Base-by-base conservation (phyloP, 2,329 filamentous ascomycete species). In the Chlorencoelia australis region DNA sequence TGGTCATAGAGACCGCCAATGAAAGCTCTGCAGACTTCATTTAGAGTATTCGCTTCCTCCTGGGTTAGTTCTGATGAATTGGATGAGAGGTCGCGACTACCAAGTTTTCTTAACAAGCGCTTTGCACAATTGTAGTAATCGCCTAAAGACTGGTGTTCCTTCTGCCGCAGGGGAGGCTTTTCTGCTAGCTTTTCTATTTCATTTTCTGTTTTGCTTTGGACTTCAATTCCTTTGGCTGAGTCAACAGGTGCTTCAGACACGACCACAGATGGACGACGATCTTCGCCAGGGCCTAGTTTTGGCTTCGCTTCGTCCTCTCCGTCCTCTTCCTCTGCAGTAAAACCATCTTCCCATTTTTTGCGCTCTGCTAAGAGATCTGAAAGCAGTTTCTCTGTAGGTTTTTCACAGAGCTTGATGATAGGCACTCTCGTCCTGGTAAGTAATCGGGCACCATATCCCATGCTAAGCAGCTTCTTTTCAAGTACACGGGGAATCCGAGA, bases 391-490 rank as follows among this genome's bases (percentile, higher is more conserved):
- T 68, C 59, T 0, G 72, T 68, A 2, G 86, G 86, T 27, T 63
- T 71, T 55, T 89, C 71, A 51, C 86, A 94, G 11, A 94, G 68
- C 54, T 93, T 91, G 55, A 94, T 79, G 46, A 94, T 93, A 0
- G 87, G 85, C 3, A 94, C 81, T 43, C 86, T 71, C 2, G 86
- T 91, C 36, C 77, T 74, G 2, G 81, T 82, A 3, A 94, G 67
- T 3, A 94, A 66, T 4, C 84, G 73, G 11, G 83, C 86, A 3
- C 85, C 85, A 45, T 82, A 74, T 0, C 82, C 83, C 18, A 71
- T 63, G 11, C 82, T 70, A 4, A 94, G 65, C 9, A 94, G 69
- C 3, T 73, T 74, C 55, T 79, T 82, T 53, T 93, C 85, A 2
- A 94, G 59, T 5, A 88, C 54, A 16, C 83, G 72, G 2, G 85